Conservation (phyloP, 306 rosid genomes). For the Cucurbita pepo region DNA sequence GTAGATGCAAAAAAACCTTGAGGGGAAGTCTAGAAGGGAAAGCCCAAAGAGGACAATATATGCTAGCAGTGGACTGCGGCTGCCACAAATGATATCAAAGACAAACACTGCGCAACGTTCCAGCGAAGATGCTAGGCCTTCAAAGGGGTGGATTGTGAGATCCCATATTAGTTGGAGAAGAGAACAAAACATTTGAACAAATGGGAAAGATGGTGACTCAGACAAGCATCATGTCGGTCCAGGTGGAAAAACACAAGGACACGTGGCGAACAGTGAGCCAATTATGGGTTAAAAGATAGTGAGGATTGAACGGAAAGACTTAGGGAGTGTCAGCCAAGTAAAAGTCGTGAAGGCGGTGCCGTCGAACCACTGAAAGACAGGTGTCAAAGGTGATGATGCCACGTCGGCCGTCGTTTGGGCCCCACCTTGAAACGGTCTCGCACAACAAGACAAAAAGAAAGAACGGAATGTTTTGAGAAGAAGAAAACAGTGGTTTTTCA, state of each 20-base stretch:
- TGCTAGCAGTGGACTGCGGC: too few species aligned
- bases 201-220: neutral
- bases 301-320: neutral
- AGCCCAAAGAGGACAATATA: too few species aligned
- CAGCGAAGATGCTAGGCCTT: too few species aligned
- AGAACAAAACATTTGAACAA: too few species aligned
- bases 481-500: neutral
- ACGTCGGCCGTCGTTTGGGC: constrained; percentile 7
- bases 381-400: constrained; percentile 8
- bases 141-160: too few species aligned
- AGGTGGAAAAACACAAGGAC: neutral
- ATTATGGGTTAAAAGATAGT: neutral
- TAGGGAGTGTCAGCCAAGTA: neutral
- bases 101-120: too few species aligned
- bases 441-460: neutral
- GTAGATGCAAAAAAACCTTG: too few species aligned
- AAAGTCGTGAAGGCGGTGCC: constrained; percentile 23
- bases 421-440: neutral
- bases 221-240: neutral
- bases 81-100: too few species aligned
- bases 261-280: neutral
- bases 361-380: constrained; percentile 16
- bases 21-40: too few species aligned
- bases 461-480: neutral
- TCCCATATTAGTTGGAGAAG: too few species aligned